Conservation (phyloP, 2,329 filamentous ascomycete species). For the Ascochyta koolunga region DNA sequence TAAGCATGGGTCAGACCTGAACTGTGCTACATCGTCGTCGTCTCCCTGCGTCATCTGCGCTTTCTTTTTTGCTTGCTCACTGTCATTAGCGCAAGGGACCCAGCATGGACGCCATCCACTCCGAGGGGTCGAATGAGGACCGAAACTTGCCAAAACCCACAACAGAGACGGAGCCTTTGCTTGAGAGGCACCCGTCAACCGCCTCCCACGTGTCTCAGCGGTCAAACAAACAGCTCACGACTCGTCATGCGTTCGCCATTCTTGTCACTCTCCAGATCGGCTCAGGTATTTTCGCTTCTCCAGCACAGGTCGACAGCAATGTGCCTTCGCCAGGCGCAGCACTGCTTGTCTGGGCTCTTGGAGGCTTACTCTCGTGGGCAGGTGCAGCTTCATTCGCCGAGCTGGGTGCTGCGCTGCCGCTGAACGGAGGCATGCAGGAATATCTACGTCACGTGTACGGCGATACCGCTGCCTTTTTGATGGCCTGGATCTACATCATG, state of each 20-base stretch:
- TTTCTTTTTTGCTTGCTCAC: not conserved
- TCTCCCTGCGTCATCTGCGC: not conserved
- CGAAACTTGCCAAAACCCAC: constrained; percentile 18
- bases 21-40: not conserved
- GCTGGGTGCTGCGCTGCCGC: constrained; percentile 67
- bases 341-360: constrained; percentile 65
- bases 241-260: constrained; percentile 59
- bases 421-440: constrained; percentile 69
- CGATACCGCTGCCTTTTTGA: constrained; percentile 66
- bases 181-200: constrained; percentile 25
- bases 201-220: constrained; percentile 18
- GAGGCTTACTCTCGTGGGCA: constrained; percentile 68
- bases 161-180: constrained; percentile 36
- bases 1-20: not conserved
- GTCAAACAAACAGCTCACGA: constrained; percentile 40
- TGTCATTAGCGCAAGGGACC: not conserved
- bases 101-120: constrained; percentile 9
- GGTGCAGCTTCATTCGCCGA: constrained; percentile 68
- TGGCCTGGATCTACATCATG: constrained; percentile 70
- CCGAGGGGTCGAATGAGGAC: constrained; percentile 16
- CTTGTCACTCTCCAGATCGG: constrained; percentile 69
- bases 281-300: constrained; percentile 69
- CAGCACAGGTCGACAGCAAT: constrained; percentile 67
- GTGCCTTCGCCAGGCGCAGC: constrained; percentile 66
- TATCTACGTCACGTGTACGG: constrained; percentile 67